Percentiles rank a stretch among this genome's conserved stretches.
Evolutionary conservation across 2,329 filamentous ascomycete species (phyloP).

Genomic region (Didymella arachidicola): DNA sequence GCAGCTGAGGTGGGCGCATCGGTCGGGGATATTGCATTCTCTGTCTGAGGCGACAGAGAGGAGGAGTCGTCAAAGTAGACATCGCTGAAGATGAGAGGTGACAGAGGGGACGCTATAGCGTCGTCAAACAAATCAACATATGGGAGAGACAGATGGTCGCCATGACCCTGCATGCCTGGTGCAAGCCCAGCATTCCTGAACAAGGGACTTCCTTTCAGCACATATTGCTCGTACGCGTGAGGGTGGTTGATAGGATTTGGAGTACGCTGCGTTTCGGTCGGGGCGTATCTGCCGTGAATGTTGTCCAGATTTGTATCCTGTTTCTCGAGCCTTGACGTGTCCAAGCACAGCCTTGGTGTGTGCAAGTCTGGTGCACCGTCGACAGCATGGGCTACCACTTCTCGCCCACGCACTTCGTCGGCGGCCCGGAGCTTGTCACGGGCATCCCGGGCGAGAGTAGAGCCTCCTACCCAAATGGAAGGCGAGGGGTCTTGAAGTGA

Average conservation of each 20-base stretch:
- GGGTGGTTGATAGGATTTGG: constrained; percentile 5
- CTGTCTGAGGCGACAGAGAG: constrained; percentile 11
- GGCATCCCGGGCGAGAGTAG: constrained; percentile 32
- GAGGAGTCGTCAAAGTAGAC: constrained; percentile 26
- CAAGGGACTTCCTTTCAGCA: neutral
- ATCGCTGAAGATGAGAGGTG: constrained; percentile 31
- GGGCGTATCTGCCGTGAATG: neutral
- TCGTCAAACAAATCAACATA: neutral
- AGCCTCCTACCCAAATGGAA: constrained; percentile 34
- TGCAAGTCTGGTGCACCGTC: constrained; percentile 4
- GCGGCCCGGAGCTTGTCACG: constrained; percentile 34
- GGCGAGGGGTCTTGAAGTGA: constrained; percentile 6
- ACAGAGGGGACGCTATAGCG: neutral
- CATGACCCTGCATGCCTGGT: neutral
- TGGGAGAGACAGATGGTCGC: neutral
- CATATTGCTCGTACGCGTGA: constrained; percentile 2
- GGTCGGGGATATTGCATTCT: constrained; percentile 16
- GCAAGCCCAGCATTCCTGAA: neutral
- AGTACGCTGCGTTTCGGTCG: neutral
- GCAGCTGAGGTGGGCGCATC: constrained; percentile 29
- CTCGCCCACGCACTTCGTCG: constrained; percentile 34
- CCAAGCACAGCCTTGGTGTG: constrained; percentile 2
- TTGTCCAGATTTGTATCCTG: neutral
- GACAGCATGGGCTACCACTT: neutral
- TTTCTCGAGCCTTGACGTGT: neutral